Conservation (phyloP, 331 rosid genomes). For the Pyracantha coccinea region DNA sequence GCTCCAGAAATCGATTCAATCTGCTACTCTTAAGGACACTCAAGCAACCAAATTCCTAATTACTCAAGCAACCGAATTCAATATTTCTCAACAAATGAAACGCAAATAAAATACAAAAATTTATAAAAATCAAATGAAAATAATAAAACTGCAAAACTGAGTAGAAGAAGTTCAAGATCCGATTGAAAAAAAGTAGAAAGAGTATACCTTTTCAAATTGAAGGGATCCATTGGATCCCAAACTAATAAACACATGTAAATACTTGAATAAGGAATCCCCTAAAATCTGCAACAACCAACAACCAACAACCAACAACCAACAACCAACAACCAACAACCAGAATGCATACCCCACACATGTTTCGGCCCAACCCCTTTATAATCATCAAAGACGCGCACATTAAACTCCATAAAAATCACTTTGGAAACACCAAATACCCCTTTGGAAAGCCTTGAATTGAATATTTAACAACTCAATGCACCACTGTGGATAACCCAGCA, state of each 20-base stretch:
- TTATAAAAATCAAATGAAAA: too few species aligned
- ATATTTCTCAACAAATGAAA: too few species aligned
- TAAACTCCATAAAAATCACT: not conserved
- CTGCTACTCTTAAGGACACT: too few species aligned
- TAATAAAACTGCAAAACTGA: too few species aligned
- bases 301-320: not conserved
- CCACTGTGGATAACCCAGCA: not conserved
- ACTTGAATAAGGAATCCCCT: not conserved
- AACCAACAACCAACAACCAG: not conserved
- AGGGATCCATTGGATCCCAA: too few species aligned
- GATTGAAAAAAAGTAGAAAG: too few species aligned
- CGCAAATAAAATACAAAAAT: too few species aligned
- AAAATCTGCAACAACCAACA: not conserved
- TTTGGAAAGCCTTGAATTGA: not conserved
- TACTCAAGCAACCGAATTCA: too few species aligned
- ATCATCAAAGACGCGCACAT: not conserved
- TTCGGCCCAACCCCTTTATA: not conserved
- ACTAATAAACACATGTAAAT: not conserved
- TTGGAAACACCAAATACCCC: not conserved
- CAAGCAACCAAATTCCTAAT: too few species aligned
- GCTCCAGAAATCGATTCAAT: too few species aligned
- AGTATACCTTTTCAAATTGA: too few species aligned
- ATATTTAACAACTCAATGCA: not conserved
- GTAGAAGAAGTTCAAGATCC: too few species aligned
- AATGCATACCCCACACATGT: not conserved